Evolutionary conservation across 371 early-diverging fungal genomes (phyloP), one percentile per base, ranked within the genome.

Genomic region (Mucor velutinosus): DNA sequence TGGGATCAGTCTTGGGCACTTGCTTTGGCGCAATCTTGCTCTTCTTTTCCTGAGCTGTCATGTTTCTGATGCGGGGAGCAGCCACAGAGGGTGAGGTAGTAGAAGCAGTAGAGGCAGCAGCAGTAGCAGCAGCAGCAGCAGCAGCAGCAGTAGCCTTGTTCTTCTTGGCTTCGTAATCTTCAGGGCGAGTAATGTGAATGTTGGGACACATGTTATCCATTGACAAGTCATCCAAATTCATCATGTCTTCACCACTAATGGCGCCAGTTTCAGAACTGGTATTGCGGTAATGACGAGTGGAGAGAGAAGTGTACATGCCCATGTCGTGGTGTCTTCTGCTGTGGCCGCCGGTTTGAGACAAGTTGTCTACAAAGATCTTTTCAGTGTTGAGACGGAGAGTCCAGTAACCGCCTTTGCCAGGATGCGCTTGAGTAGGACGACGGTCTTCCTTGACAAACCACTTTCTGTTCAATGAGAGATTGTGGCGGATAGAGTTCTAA

Each of bases 401-500:
- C 99, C 99, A 99, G 69, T 93, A 98, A 21, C 94, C 88, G 14
- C 99, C 99, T 80, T 99, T 99, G 30, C 99, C 99, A 7, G 94
- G 94, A 65, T 79, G 81, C 67, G 96, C 95, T 65, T 93, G 90
- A 56, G 89, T 85, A 6, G 95, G 92, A 19, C 81, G 76, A 55
- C 98, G 88, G 12, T 97, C 97, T 3, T 96, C 87, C 57, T 95
- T 92, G 66, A 93, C 85, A 76, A 99, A 99, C 67, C 92, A 86
- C 73, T 94, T 94, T 58, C 81, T 84, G 80, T 99, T 99, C 32
- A 99, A 84, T 10, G 97, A 96, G 49, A 99, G 86, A 73, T 99
- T 99, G 80, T 99, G 99, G 32, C 99, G 92, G 58, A 99, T 96
- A 3, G 98, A 98, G 79, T 99, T 99, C 90, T 97, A 76, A 15